Base-by-base conservation (phyloP, 2,329 filamentous ascomycete species). In the Epicoccum sorghinum region DNA sequence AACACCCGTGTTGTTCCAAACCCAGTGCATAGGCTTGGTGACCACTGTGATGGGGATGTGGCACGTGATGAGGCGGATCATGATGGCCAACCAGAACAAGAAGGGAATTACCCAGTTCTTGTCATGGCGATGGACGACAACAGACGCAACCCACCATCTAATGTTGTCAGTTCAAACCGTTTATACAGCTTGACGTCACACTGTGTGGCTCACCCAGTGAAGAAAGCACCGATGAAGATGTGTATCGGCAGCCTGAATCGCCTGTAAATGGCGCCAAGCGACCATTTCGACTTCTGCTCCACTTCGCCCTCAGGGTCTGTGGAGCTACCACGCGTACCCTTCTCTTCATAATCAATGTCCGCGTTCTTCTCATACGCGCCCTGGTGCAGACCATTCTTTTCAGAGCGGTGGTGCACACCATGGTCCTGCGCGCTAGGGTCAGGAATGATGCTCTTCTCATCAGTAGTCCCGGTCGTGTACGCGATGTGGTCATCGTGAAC, bases 91-190 rank as follows among this genome's bases (percentile, higher is more conserved):
- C 80, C 88, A 96, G 41, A 96, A 71, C 45, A 96, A 80, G 76
- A 96, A 95, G 0, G 92, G 91, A 44, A 93, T 84, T 52, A 96
- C 76, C 91, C 91, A 96, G 68, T 90, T 91, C 75, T 83, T 81
- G 65, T 91, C 86, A 55, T 88, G 64, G 55, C 85, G 85, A 72
- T 93, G 90, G 47, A 91, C 79, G 55, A 92, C 80, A 42, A 93
- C 78, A 49, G 87, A 85, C 6, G 88, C 86, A 60, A 93, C 88
- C 89, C 89, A 93, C 89, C 89, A 92, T 66, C 82, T 76, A 56
- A 27, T 38, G 12, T 29, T 45, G 64, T 74, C 44, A 74, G 67
- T 57, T 47, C 40, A 18, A 47, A 57, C 32, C 29, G 46, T 22
- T 24, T 25, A 42, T 41, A 47, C 41, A 45, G 43, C 42, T 29